A percentile compares a stretch with the other conserved stretches of the same genome.
These are phyloP conservation scores for Neoconidiobolus thromboides DNA, from an alignment of 371 early-diverging fungal species.

Conservation along the genomic window DNA sequence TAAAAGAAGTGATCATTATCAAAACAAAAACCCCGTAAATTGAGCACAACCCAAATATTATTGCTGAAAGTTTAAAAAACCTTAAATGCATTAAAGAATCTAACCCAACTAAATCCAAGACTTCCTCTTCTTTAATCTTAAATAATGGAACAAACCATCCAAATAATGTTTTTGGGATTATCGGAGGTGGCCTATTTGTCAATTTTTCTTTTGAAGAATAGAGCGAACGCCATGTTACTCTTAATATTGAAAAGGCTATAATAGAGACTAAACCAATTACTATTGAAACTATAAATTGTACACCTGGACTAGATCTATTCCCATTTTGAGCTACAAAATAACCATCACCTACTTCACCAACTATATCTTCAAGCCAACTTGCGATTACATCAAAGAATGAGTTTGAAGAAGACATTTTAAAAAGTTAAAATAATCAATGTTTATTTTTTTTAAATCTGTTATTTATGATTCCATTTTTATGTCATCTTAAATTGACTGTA, in stretches of 20 bases:
- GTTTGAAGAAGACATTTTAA: too few relatives aligned
- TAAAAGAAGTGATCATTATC: neutral
- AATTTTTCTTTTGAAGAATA: neutral
- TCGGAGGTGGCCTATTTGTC: neutral
- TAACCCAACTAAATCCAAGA: conserved; percentile 22
- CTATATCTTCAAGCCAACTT: neutral
- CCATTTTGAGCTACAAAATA: neutral
- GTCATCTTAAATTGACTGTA: too few relatives aligned
- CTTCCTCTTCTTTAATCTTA: neutral
- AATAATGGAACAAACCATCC: conserved; percentile 3
- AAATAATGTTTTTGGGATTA: neutral
- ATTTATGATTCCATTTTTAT: too few relatives aligned
- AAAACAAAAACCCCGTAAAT: conserved; percentile 2
- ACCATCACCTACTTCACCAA: neutral
- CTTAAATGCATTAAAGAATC: conserved; percentile 43
- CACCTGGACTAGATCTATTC: neutral
- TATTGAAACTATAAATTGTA: neutral
- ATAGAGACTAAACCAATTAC: neutral
- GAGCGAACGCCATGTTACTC: neutral
- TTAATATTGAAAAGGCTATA: neutral
- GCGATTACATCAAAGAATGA: too few relatives aligned
- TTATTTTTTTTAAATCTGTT: too few relatives aligned
- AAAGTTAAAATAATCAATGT: too few relatives aligned
- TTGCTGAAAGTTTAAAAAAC: conserved; percentile 16
- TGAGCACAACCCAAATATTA: neutral